A percentile compares a stretch with the other conserved stretches of the same genome.
phyloP scores from a whole-genome alignment of 768 basidiomycete genomes.

The Pulveroboletus ravenelii region DNA sequence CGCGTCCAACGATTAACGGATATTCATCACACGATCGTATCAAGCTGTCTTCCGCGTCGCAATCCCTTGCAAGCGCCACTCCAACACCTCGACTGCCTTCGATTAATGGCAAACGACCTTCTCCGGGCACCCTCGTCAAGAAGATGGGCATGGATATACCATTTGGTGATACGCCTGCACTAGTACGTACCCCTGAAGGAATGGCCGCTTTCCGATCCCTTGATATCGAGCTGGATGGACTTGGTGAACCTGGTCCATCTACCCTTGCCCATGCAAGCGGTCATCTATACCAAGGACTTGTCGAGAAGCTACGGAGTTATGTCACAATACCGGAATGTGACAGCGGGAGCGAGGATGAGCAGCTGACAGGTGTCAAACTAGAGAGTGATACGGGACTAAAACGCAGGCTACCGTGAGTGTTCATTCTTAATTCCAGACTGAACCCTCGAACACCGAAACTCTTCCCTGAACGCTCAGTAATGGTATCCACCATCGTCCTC shows the following conservation, averaged over 20 bases:
- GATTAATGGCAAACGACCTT: constrained; percentile 18
- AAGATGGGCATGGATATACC: constrained; percentile 36
- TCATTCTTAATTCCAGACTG: background rate
- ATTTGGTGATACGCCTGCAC: constrained; percentile 65
- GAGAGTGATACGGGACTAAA: constrained; percentile 51
- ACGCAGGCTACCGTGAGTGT: constrained; percentile 42
- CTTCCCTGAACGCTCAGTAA: constrained; percentile 14
- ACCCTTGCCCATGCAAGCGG: constrained; percentile 33
- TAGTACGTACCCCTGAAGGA: constrained; percentile 65
- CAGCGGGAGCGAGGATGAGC: constrained; percentile 35
- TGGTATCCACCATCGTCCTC: constrained; percentile 39
- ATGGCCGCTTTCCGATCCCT: constrained; percentile 66
- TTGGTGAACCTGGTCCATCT: constrained; percentile 33
- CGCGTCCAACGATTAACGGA: constrained; percentile 46
- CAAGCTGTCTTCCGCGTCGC: constrained; percentile 23
- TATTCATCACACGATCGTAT: constrained; percentile 25
- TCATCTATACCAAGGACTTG: constrained; percentile 13
- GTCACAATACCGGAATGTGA: constrained; percentile 28
- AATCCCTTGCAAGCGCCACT: constrained; percentile 1
- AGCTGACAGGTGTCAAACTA: constrained; percentile 15
- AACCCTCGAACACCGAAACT: background rate
- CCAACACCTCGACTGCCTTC: constrained; percentile 8
- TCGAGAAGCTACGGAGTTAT: constrained; percentile 21
- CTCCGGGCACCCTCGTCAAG: constrained; percentile 6
- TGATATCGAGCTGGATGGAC: constrained; percentile 45